Evolutionary conservation across 2,329 filamentous ascomycete species (phyloP).

Genomic region (Pyrenophora teres): DNA sequence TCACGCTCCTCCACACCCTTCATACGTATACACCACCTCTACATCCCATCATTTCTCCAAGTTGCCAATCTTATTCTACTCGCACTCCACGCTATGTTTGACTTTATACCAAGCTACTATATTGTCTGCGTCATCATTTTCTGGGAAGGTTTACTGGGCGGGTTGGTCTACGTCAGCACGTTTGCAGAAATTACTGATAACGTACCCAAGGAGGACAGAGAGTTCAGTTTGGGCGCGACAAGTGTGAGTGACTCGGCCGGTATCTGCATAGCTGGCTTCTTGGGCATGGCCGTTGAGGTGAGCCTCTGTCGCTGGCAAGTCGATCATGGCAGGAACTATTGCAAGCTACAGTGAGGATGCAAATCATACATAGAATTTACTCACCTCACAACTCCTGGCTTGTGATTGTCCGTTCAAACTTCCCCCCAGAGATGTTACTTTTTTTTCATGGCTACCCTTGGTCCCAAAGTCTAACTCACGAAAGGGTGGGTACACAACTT

Average conservation of each 20-base stretch:
- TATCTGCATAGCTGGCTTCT: conserved; percentile 83
- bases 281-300: conserved; percentile 82
- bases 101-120: conserved; percentile 53
- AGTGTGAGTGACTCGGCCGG: conserved; percentile 91
- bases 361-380: background rate
- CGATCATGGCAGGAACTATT: conserved; percentile 70
- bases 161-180: conserved; percentile 84
- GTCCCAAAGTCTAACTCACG: too few relatives aligned
- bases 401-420: background rate
- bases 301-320: conserved; percentile 85
- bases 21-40: conserved; percentile 77
- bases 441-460: too few relatives aligned
- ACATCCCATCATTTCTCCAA: conserved; percentile 81
- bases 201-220: conserved; percentile 75
- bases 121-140: conserved; percentile 84
- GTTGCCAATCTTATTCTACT: conserved; percentile 76
- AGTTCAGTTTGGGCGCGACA: conserved; percentile 88
- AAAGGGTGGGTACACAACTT: too few relatives aligned
- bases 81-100: conserved; percentile 72
- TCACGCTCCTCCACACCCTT: conserved; percentile 91
- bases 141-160: conserved; percentile 92
- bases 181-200: conserved; percentile 93
- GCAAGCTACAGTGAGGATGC: conserved; percentile 38
- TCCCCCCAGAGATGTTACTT: background rate
- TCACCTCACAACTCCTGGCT: background rate